Base-by-base conservation (phyloP, 2,329 filamentous ascomycete species). In the Colletotrichum echinochloae region DNA sequence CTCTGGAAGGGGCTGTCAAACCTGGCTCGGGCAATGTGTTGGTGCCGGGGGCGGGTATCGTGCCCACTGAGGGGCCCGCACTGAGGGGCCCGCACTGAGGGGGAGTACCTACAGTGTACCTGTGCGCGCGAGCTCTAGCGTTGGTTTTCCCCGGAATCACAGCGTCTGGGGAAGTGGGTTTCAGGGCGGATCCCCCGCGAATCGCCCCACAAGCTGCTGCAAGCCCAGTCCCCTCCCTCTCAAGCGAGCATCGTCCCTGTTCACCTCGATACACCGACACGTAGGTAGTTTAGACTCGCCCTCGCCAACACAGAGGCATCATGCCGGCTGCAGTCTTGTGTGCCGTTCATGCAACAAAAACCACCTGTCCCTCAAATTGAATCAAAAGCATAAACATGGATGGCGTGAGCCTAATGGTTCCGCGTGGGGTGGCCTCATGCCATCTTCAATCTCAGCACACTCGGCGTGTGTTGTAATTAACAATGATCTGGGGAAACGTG, bases 131-230 rank as follows among this genome's bases (percentile, higher is more conserved):
- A 48, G 56, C 57, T 54, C 55, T 72, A 73, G 71, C 71, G 71
- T 57, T 64, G 37, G 46, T 41, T 62, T 69, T 72, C 69, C 71
- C 71, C 69, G 37, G 69, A 70, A 68, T 68, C 62, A 70, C 71
- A 73, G 69, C 57, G 69, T 73, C 71, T 73, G 71, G 71, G 71
- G 71, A 73, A 73, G 71, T 73, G 71, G 71, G 60, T 56, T 62
- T 49, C 57, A 26, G 37, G 54, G 71, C 60, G 55, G 60, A 33
- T 12, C 48, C 60, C 60, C 68, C 39, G 59, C 37, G 39, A 60
- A 66, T 28, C 46, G 52, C 68, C 68, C 57, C 68, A 71, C 68
- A 67, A 6, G 49, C 26, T 41, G 37, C 48, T 39, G 23, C 37
- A 44, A 41, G 48, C 44, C 23, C 23, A 62, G 33, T 62, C 35